phyloP scores from a whole-genome alignment of 805 yeast genomes.

The Lipomyces starkeyi region DNA sequence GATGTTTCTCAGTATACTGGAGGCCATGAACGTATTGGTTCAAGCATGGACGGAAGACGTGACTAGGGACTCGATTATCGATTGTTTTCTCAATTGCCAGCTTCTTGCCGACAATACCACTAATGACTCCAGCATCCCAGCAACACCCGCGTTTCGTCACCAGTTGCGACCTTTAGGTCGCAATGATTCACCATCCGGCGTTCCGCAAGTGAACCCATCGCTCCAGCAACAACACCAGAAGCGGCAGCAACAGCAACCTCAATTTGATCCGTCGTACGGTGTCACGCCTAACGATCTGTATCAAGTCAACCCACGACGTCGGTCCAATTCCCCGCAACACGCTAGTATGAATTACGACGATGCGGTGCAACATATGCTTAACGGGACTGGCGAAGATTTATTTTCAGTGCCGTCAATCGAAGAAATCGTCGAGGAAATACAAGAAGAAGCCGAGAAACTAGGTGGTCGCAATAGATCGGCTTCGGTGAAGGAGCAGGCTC shows the following conservation, averaged over 20 bases:
- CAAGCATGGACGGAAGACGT: slow-evolving; percentile 36
- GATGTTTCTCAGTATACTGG: slow-evolving; percentile 19
- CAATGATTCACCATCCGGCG: not conserved
- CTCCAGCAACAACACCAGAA: not conserved
- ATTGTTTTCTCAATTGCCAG: slow-evolving; percentile 19
- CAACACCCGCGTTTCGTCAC: slow-evolving; percentile 8
- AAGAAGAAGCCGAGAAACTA: slow-evolving; percentile 26
- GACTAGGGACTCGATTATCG: slow-evolving; percentile 16
- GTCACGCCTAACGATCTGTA: slow-evolving; percentile 6
- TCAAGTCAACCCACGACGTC: not conserved
- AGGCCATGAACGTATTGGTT: slow-evolving; percentile 29
- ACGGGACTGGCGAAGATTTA: slow-evolving; percentile 6
- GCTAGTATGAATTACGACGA: not conserved
- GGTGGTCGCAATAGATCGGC: not conserved
- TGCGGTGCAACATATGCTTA: not conserved
- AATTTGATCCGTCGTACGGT: not conserved
- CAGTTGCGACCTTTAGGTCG: slow-evolving; percentile 2
- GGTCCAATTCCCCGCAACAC: not conserved
- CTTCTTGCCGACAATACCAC: slow-evolving; percentile 3
- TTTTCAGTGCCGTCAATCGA: slow-evolving; percentile 29
- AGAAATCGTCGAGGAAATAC: slow-evolving; percentile 32
- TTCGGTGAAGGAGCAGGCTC: not conserved
- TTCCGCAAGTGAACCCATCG: not conserved
- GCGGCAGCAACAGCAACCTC: not conserved
- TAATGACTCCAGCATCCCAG: not conserved